Conservation (phyloP, 2,329 filamentous ascomycete genomes). For the Penicillium sp. region DNA sequence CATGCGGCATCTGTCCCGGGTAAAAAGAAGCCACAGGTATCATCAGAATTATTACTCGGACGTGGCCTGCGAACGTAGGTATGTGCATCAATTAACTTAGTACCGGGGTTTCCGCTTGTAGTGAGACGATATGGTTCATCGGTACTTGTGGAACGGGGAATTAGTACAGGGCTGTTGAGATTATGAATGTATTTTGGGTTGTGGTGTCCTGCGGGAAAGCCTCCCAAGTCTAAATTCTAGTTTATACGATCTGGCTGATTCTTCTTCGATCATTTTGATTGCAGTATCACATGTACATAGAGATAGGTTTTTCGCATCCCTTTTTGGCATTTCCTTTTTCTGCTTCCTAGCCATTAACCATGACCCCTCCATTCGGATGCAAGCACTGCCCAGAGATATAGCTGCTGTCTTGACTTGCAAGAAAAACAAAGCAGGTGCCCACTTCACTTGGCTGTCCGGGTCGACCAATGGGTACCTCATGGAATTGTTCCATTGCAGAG, state of each 20-base stretch:
- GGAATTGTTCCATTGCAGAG: slow-evolving; percentile 67
- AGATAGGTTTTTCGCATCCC: too few species aligned
- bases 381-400: slow-evolving; percentile 67
- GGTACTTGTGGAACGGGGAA: background rate
- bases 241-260: background rate
- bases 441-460: slow-evolving; percentile 77
- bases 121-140: background rate
- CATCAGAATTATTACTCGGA: background rate
- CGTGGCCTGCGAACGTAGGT: background rate
- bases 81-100: too few species aligned
- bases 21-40: background rate
- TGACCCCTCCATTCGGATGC: slow-evolving; percentile 58
- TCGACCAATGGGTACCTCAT: slow-evolving; percentile 66
- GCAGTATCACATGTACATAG: too few species aligned
- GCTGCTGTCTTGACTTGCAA: slow-evolving; percentile 68
- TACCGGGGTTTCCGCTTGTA: background rate
- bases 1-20: background rate
- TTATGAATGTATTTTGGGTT: background rate
- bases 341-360: slow-evolving; percentile 47
- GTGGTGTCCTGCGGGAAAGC: background rate
- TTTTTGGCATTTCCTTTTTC: background rate
- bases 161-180: background rate
- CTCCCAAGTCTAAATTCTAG: background rate
- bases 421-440: slow-evolving; percentile 74
- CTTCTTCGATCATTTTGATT: too few species aligned